Evolutionary conservation across 768 basidiomycete genomes (phyloP).

Genomic region (Lactifluus pinguis): DNA sequence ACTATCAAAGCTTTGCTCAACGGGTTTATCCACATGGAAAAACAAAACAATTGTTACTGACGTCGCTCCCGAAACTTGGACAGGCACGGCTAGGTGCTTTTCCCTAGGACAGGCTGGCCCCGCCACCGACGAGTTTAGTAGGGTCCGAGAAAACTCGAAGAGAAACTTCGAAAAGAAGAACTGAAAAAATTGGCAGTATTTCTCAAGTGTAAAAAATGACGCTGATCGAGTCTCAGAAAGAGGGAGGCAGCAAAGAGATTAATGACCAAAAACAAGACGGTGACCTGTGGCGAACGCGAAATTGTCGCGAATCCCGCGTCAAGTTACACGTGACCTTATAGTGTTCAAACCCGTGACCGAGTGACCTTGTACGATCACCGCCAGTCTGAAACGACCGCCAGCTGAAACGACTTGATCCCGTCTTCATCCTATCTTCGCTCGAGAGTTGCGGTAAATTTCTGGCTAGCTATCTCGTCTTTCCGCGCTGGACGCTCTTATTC

Average conservation of each 20-base stretch:
- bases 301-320: slow-evolving; percentile 9
- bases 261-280: not conserved
- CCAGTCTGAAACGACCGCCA: too few relatives aligned
- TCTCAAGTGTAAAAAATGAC: not conserved
- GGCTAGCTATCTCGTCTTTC: not conserved
- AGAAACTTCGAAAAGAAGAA: not conserved
- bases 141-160: not conserved
- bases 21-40: not conserved
- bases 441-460: not conserved
- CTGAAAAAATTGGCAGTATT: not conserved
- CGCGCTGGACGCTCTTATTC: slow-evolving; percentile 14
- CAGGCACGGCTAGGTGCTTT: not conserved
- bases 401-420: not conserved
- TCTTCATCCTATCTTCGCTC: not conserved
- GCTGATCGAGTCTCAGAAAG: not conserved
- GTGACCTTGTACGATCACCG: not conserved
- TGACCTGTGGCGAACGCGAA: not conserved
- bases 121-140: not conserved
- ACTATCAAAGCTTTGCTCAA: slow-evolving; percentile 2
- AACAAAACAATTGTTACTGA: slow-evolving; percentile 1
- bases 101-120: not conserved
- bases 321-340: slow-evolving; percentile 3
- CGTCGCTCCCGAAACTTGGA: slow-evolving; percentile 1
- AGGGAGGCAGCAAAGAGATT: not conserved
- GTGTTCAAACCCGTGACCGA: not conserved